Conservation (phyloP, 1,284 basidiomycete genomes). For the Leucoagaricus sp. region DNA sequence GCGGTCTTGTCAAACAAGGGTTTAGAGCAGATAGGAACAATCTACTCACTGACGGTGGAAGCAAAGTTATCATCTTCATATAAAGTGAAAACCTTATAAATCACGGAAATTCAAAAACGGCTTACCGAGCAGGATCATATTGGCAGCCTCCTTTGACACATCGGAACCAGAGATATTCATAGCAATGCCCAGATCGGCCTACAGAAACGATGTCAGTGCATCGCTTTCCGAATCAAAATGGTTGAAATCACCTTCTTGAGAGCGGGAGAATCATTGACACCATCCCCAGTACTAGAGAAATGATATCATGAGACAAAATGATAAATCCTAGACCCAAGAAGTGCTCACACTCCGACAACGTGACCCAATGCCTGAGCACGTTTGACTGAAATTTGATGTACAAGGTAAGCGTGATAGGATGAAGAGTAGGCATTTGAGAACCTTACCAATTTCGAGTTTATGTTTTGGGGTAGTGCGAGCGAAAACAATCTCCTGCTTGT, state of each 20-base stretch:
- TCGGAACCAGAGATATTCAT: conserved; percentile 77
- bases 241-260: conserved; percentile 50
- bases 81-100: neutral
- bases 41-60: conserved; percentile 66
- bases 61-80: conserved; percentile 65
- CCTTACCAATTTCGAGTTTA: conserved; percentile 67
- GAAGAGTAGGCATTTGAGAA: neutral
- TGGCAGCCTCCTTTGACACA: conserved; percentile 72
- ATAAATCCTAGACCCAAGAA: neutral
- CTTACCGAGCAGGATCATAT: conserved; percentile 69
- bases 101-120: neutral
- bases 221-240: neutral
- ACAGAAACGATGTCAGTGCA: neutral
- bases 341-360: conserved; percentile 68
- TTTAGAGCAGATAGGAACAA: neutral
- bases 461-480: conserved; percentile 72
- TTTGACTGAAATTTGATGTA: conserved; percentile 46
- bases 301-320: neutral
- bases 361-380: conserved; percentile 70
- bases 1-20: neutral
- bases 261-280: conserved; percentile 72
- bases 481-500: conserved; percentile 70
- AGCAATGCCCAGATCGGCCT: conserved; percentile 72
- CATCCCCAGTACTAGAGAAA: conserved; percentile 53
- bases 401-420: neutral